These are phyloP conservation scores for Aspergillus leporis DNA, from an alignment of 495 filamentous ascomycete species.

Conservation along the genomic window DNA sequence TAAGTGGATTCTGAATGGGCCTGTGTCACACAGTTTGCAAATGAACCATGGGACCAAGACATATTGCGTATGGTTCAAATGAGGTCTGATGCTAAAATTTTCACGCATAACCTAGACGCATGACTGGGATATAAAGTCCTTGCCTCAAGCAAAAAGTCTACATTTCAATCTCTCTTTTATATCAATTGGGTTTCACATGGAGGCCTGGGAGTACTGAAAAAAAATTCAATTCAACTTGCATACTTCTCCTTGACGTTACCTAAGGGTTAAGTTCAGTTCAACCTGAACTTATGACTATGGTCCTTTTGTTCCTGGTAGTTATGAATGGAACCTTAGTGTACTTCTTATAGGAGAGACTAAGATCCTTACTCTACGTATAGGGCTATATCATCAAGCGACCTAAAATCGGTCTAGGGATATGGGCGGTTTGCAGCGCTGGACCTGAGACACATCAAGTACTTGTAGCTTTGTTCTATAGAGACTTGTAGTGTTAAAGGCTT, in stretches of 20 bases:
- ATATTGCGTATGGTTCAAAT: background rate
- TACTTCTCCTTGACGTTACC: background rate
- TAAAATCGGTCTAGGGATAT: background rate
- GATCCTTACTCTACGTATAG: too few species aligned
- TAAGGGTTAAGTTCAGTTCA: background rate
- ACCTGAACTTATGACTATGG: background rate
- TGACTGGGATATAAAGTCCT: background rate
- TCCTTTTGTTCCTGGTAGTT: background rate
- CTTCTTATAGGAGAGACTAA: background rate
- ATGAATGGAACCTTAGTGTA: background rate
- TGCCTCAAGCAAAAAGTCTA: background rate
- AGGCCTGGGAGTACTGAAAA: background rate
- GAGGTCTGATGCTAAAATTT: background rate
- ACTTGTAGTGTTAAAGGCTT: too few species aligned
- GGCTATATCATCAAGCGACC: background rate
- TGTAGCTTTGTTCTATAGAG: too few species aligned
- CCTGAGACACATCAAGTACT: too few species aligned
- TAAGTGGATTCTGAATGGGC: background rate
- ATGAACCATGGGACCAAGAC: background rate
- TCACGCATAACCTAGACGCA: background rate
- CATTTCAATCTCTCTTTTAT: background rate
- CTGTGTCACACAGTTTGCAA: background rate
- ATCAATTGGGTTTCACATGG: background rate
- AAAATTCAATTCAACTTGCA: background rate
- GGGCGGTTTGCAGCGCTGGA: too few species aligned